phyloP scores from a whole-genome alignment of 2,329 filamentous ascomycete genomes.

The Lizonia empirigonia region DNA sequence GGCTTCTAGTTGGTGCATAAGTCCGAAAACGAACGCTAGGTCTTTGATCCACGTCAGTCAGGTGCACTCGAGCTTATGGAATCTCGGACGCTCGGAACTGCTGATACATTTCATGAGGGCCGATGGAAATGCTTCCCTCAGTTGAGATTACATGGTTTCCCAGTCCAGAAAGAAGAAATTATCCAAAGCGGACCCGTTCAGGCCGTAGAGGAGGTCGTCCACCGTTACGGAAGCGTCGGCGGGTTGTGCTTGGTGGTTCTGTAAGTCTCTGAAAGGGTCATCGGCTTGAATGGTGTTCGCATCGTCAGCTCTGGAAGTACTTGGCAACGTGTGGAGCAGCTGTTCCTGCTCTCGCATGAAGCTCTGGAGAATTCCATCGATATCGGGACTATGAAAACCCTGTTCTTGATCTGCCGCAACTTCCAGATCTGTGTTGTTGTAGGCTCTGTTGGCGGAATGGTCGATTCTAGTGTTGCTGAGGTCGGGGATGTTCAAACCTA shows the following conservation, averaged over 20 bases:
- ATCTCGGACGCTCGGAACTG: not conserved
- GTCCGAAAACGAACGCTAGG: no score
- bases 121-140: not conserved
- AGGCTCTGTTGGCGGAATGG: slow-evolving; percentile 7
- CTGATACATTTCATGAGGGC: not conserved
- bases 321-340: not conserved
- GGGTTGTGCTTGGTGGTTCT: not conserved
- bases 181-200: slow-evolving; percentile 34
- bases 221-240: slow-evolving; percentile 21
- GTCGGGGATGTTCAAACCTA: slow-evolving; percentile 37
- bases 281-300: not conserved
- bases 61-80: no score
- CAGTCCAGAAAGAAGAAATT: slow-evolving; percentile 24
- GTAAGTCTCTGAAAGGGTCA: not conserved
- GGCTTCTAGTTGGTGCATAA: no score
- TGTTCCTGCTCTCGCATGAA: slow-evolving; percentile 45
- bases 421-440: slow-evolving; percentile 5
- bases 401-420: slow-evolving; percentile 22
- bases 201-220: slow-evolving; percentile 33
- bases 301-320: not conserved
- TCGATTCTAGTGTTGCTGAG: not conserved
- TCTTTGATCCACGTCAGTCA: no score
- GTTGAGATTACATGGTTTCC: slow-evolving; percentile 13
- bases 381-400: slow-evolving; percentile 43
- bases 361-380: slow-evolving; percentile 52